Conservation (phyloP, 179 eudicot species). For the Silene coronaria region DNA sequence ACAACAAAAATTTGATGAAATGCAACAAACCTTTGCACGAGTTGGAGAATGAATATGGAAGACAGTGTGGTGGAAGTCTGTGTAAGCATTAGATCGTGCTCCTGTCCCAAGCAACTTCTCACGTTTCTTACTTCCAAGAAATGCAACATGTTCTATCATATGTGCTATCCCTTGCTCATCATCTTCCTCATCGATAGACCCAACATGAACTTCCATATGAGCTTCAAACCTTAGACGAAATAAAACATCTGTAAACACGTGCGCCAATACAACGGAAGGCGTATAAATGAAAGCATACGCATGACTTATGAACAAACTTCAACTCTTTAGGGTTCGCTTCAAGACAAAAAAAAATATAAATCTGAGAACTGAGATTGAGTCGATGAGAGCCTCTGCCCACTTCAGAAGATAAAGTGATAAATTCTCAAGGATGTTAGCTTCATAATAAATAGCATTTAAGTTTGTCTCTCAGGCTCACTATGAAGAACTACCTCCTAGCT, state of each 20-base stretch:
- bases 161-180: slow-evolving; percentile 99
- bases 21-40: slow-evolving; percentile 56
- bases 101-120: slow-evolving; percentile 96
- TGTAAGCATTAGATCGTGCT: slow-evolving; percentile 98
- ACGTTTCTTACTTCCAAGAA: slow-evolving; percentile 99
- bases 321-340: not conserved
- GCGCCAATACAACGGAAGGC: not conserved
- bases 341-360: not conserved
- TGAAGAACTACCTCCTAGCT: not conserved
- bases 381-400: not conserved
- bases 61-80: slow-evolving; percentile 98
- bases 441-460: not conserved
- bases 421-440: not conserved
- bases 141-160: slow-evolving; percentile 99
- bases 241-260: not conserved
- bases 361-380: not conserved
- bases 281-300: not conserved
- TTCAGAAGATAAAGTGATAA: not conserved
- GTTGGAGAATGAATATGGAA: slow-evolving; percentile 98
- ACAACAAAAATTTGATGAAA: slow-evolving; percentile 8
- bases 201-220: slow-evolving; percentile 98
- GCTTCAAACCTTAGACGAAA: slow-evolving; percentile 79
- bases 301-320: not conserved
- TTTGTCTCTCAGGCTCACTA: not conserved
- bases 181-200: slow-evolving; percentile 97